These are phyloP conservation scores for Cladosporium sp. DNA, from an alignment of 2,329 filamentous ascomycete species.

Conservation along the genomic window DNA sequence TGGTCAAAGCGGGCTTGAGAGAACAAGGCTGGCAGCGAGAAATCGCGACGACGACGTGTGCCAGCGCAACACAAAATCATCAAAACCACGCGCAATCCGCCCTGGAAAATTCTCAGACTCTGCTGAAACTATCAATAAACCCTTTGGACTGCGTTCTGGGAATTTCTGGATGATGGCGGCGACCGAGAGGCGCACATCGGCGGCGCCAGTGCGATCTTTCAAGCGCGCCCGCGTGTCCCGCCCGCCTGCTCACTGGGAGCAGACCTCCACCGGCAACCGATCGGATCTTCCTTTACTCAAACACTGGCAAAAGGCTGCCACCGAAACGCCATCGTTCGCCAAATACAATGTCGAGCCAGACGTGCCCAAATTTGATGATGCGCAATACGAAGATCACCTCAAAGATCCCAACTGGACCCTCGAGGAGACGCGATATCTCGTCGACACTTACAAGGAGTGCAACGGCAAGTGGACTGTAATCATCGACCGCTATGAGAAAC, in stretches of 20 bases:
- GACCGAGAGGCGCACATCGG: conserved; percentile 17
- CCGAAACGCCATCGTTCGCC: conserved; percentile 56
- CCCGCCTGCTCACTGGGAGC: conserved; percentile 23
- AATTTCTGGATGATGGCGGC: conserved; percentile 17
- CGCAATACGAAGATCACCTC: conserved; percentile 78
- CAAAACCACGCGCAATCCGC: neutral
- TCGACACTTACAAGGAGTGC: conserved; percentile 73
- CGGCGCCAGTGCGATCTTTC: conserved; percentile 19
- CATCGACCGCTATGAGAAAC: conserved; percentile 73
- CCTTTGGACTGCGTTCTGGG: neutral
- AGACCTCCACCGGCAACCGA: conserved; percentile 14
- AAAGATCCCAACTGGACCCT: conserved; percentile 80
- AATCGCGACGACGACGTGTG: conserved; percentile 13
- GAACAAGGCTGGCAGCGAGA: neutral
- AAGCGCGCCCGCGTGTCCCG: conserved; percentile 23
- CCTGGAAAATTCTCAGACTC: neutral
- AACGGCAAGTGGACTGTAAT: conserved; percentile 90
- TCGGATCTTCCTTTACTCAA: conserved; percentile 18
- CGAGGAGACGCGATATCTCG: conserved; percentile 90
- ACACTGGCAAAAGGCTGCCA: conserved; percentile 23
- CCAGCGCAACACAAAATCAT: conserved; percentile 8
- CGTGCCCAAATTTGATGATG: conserved; percentile 79
- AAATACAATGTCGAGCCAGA: conserved; percentile 85
- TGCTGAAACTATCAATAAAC: neutral
- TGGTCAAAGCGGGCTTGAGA: neutral